These are phyloP conservation scores for Apiotrichum akiyoshidainum DNA, from an alignment of 1,284 basidiomycete genomes.

Conservation along the genomic window DNA sequence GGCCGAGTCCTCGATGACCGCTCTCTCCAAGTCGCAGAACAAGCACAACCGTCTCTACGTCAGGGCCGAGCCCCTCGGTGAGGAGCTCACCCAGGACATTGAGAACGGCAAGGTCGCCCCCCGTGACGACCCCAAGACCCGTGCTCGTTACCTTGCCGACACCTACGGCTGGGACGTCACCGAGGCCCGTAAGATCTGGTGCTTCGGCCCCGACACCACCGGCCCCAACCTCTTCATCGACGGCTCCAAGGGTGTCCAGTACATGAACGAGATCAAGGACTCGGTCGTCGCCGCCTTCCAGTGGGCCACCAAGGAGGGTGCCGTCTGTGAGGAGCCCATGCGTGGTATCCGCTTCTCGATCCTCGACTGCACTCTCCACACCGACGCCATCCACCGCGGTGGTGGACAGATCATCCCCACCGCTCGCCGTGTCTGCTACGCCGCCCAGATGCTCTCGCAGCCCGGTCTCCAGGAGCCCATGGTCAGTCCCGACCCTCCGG, in stretches of 20 bases:
- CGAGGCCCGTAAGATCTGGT: conserved; percentile 99
- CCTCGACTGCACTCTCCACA: conserved; percentile 24
- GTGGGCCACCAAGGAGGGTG: conserved; percentile 99
- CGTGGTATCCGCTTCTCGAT: conserved; percentile 81
- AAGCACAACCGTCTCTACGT: conserved; percentile 99
- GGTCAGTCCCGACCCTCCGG: too few species aligned
- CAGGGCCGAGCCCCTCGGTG: conserved; percentile 88
- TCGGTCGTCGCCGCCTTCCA: conserved; percentile 99
- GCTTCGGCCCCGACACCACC: conserved; percentile 97
- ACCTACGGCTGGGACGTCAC: conserved; percentile 99
- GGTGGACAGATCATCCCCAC: conserved; percentile 99
- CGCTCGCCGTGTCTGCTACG: conserved; percentile 93
- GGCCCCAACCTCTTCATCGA: conserved; percentile 97
- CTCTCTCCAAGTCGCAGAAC: conserved; percentile 99
- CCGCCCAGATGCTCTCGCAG: conserved; percentile 85
- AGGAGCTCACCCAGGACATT: conserved; percentile 91
- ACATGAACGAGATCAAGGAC: conserved; percentile 99
- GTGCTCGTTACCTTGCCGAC: conserved; percentile 93
- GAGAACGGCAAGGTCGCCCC: conserved; percentile 81
- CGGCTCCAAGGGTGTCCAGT: conserved; percentile 98
- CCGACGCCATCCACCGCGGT: conserved; percentile 98
- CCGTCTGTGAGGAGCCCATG: conserved; percentile 95
- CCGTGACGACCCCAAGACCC: conserved; percentile 96
- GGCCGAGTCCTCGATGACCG: conserved; percentile 91
- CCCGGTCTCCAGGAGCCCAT: conserved; percentile 95